Percentiles rank a stretch among this genome's conserved stretches.
Conservation (phyloP, 306 rosid genomes). For the Pyrus communis region DNA sequence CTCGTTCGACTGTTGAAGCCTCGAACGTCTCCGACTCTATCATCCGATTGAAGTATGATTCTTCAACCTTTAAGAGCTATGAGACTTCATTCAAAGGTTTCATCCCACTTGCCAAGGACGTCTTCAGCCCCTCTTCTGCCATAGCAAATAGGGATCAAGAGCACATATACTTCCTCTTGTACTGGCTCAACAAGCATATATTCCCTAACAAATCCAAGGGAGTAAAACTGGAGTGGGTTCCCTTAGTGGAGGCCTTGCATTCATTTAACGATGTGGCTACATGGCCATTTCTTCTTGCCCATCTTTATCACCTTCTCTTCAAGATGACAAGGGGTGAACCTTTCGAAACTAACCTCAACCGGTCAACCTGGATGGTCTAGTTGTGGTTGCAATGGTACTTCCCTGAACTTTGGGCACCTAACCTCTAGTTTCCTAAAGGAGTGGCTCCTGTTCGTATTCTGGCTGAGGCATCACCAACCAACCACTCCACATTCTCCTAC, state of each 20-base stretch:
- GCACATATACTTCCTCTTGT: too few relatives aligned
- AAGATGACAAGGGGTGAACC: accelerated
- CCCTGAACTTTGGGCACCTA: accelerated
- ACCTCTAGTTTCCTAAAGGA: accelerated
- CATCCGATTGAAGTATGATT: accelerated
- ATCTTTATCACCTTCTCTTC: accelerated
- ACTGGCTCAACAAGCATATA: too few relatives aligned
- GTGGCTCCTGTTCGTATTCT: too few relatives aligned
- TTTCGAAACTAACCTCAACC: too few relatives aligned
- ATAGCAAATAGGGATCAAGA: too few relatives aligned
- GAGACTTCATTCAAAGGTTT: accelerated
- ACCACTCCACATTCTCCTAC: accelerated
- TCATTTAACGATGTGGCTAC: accelerated
- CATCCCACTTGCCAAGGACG: accelerated
- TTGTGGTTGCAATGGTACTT: neutral
- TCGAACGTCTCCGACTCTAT: accelerated
- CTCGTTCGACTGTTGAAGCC: accelerated
- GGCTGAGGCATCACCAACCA: too few relatives aligned
- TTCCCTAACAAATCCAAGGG: too few relatives aligned
- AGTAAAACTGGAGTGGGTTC: too few relatives aligned
- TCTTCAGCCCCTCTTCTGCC: accelerated
- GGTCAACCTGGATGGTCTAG: neutral
- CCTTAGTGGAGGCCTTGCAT: accelerated
- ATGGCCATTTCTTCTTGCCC: accelerated
- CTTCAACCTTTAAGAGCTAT: too few relatives aligned